phyloP scores from a whole-genome alignment of 2,329 filamentous ascomycete genomes.

The Aspergillus sojae region DNA sequence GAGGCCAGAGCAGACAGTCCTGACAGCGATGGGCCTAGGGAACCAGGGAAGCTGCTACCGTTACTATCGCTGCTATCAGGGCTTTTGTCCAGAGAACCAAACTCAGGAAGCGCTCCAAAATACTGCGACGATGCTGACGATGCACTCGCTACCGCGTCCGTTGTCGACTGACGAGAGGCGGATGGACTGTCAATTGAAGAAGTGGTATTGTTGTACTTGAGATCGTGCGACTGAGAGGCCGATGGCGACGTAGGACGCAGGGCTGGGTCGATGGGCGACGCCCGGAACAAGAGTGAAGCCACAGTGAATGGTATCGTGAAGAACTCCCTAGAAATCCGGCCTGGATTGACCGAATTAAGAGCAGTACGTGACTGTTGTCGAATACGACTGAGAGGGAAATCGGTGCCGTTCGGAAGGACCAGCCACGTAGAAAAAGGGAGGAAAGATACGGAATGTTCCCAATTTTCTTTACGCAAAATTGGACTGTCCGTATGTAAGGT shows the following conservation, averaged over 20 bases:
- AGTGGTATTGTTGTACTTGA: slow-evolving; percentile 46
- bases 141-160: slow-evolving; percentile 48
- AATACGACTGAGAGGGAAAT: slow-evolving; percentile 10
- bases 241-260: slow-evolving; percentile 53
- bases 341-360: slow-evolving; percentile 35
- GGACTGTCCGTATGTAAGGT: not conserved
- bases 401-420: slow-evolving; percentile 19
- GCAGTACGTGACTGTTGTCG: slow-evolving; percentile 8
- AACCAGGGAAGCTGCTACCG: slow-evolving; percentile 33
- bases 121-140: slow-evolving; percentile 57
- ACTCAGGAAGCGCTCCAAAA: slow-evolving; percentile 38
- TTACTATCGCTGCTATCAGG: slow-evolving; percentile 21
- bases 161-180: slow-evolving; percentile 50
- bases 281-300: slow-evolving; percentile 61
- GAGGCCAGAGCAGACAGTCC: slow-evolving; percentile 63
- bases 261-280: slow-evolving; percentile 58
- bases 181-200: slow-evolving; percentile 50
- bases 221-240: slow-evolving; percentile 34
- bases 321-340: slow-evolving; percentile 37
- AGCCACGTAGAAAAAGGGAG: slow-evolving; percentile 28
- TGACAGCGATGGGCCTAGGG: slow-evolving; percentile 52
- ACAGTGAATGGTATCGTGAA: slow-evolving; percentile 60
- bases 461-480: slow-evolving; percentile 1
- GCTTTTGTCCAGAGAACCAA: slow-evolving; percentile 33
- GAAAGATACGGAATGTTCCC: slow-evolving; percentile 21